A percentile compares a stretch with the other conserved stretches of the same genome.
Evolutionary conservation across 805 yeast species (phyloP).

Genomic region (Starmera dryadoides): DNA sequence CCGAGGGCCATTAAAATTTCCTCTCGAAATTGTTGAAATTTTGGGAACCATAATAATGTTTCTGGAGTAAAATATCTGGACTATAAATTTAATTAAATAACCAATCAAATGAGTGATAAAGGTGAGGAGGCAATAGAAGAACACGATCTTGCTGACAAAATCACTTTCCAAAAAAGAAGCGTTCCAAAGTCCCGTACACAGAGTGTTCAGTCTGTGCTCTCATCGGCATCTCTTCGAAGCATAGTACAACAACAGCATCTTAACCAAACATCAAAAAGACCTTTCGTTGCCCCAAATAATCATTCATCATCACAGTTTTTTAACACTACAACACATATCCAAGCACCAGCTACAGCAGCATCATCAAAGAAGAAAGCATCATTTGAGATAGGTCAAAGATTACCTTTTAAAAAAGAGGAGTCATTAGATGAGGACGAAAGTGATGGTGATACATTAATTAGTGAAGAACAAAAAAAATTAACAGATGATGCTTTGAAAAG

Average conservation of each 20-base stretch:
- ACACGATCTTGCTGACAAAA: constrained; percentile 57
- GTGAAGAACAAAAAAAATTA: constrained; percentile 25
- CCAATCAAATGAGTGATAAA: constrained; percentile 63
- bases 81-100: background rate
- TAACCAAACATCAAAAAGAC: constrained; percentile 4
- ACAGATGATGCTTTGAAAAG: constrained; percentile 33
- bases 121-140: constrained; percentile 38
- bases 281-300: constrained; percentile 7
- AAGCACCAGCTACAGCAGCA: constrained; percentile 33
- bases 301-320: constrained; percentile 17
- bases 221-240: constrained; percentile 68
- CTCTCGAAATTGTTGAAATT: too few relatives aligned
- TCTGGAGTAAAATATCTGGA: background rate
- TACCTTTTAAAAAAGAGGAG: constrained; percentile 28
- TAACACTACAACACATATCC: constrained; percentile 28
- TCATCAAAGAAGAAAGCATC: constrained; percentile 24
- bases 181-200: constrained; percentile 35
- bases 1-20: too few relatives aligned
- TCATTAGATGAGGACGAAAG: constrained; percentile 10
- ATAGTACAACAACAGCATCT: constrained; percentile 61
- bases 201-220: constrained; percentile 33
- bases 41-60: too few relatives aligned
- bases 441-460: constrained; percentile 20
- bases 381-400: constrained; percentile 22
- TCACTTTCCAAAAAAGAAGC: constrained; percentile 63